These are phyloP conservation scores for Lipomyces yamanashiensis DNA, from an alignment of 805 yeast genomes.

Conservation along the genomic window DNA sequence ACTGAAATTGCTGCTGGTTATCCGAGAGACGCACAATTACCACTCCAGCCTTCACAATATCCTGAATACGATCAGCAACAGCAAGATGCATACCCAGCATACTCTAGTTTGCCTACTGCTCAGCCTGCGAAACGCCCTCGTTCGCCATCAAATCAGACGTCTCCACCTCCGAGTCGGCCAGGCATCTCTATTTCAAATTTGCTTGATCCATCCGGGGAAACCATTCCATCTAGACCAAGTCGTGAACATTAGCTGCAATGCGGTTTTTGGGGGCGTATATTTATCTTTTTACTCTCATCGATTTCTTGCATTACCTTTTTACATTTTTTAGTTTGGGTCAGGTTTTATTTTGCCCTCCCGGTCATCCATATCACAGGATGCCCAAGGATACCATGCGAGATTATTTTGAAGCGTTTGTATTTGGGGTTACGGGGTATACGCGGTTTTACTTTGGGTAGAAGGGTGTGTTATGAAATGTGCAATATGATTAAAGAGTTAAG, in stretches of 20 bases:
- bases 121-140: neutral
- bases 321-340: no score
- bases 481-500: no score
- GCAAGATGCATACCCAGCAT: neutral
- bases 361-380: neutral
- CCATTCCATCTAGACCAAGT: slow-evolving; percentile 4
- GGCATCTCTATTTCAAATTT: slow-evolving; percentile 22
- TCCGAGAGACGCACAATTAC: neutral
- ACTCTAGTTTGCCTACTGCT: neutral
- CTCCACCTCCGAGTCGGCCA: slow-evolving; percentile 8
- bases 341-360: neutral
- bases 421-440: no score
- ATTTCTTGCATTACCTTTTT: no score
- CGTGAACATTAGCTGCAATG: neutral
- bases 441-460: no score
- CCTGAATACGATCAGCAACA: slow-evolving; percentile 1
- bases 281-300: neutral
- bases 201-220: slow-evolving; percentile 28
- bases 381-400: no score
- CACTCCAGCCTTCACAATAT: neutral
- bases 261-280: neutral
- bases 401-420: no score
- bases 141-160: neutral
- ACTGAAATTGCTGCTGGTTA: neutral
- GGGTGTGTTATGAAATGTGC: neutral